A percentile compares a stretch with the other conserved stretches of the same genome.
Evolutionary conservation across 2,329 filamentous ascomycete species (phyloP).

Genomic region (Colletotrichum brevisporum): DNA sequence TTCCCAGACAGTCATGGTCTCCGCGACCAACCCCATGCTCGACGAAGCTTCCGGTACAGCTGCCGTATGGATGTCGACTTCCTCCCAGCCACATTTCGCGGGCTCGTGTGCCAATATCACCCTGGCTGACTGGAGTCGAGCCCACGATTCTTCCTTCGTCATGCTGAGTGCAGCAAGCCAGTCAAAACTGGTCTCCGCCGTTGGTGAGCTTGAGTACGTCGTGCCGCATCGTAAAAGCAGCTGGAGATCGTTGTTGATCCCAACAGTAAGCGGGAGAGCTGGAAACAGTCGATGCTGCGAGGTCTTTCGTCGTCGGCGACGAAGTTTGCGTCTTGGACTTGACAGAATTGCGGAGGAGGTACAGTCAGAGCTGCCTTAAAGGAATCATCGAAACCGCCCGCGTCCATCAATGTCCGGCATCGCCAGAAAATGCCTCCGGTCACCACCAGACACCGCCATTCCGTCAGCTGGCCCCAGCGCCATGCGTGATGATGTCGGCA

Average conservation of each 20-base stretch:
- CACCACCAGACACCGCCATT: slow-evolving; percentile 11
- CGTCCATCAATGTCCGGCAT: not conserved
- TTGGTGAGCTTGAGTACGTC: not conserved
- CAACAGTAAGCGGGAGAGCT: not conserved
- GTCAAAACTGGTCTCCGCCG: not conserved
- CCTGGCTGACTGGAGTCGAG: not conserved
- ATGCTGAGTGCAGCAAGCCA: too few species aligned
- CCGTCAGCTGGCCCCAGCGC: not conserved
- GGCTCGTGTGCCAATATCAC: not conserved
- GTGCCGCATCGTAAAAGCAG: slow-evolving; percentile 5
- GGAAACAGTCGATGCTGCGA: not conserved
- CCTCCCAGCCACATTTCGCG: not conserved
- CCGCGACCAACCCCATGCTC: not conserved
- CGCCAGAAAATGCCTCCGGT: not conserved
- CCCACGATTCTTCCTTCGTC: not conserved
- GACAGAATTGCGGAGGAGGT: slow-evolving; percentile 4
- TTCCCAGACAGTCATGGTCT: not conserved
- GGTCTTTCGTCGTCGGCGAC: slow-evolving; percentile 14
- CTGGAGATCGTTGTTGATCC: slow-evolving; percentile 21
- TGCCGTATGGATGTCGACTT: not conserved
- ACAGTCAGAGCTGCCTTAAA: not conserved
- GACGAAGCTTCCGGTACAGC: not conserved
- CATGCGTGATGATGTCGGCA: slow-evolving; percentile 1
- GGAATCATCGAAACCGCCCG: not conserved
- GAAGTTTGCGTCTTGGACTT: not conserved